Base-by-base conservation (phyloP, 345 rosid species). In the Barbarea vulgaris region DNA sequence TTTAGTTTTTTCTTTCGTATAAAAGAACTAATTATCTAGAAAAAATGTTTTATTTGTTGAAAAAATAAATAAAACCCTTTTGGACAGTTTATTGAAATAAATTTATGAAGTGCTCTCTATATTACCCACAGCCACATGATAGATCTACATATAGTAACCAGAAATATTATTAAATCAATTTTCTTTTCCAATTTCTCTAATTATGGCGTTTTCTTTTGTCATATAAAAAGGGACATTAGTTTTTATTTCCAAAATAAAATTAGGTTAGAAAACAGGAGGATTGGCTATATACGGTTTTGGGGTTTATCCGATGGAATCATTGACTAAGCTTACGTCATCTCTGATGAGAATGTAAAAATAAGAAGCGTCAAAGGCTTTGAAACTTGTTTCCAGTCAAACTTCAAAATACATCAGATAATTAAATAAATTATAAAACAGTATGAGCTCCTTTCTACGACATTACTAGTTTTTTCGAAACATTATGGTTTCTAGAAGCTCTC, bases 371-470 rank as follows among this genome's bases (percentile, higher is more conserved):
- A 63, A 33, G 44, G 41, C 44, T 69, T 69, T 33, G 64, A 76
- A 76, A 69, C 59, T 33, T 54, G 34, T 63, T 17, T 62, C 3
- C 55, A 37, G 70, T 76, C 80, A 69, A 69, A 52, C 42, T 65
- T 73, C 21, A 9, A 33, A 34, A 56, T 5, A 44, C n/a, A 33
- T 4, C 12, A 31, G 47, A 21, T 19, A 27, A 18, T 17, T 2
- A 0, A 36, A 50, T 15, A 15, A 15, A 54, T 44, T 41, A 64
- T 31, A 8, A 31, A 36, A 65, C 15, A 64, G 22, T 56, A 47
- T 21, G 18, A 61, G 44, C 12, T 18, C 27, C n/a, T 33, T 33
- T 18, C 27, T 33, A 33, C 64, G 28, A 6, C 17, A 24, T 17
- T 41, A 41, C 6, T 4, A 1, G 46, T 12, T 12, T 13, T 41